These are phyloP conservation scores for Volvox reticuliferus DNA, from an alignment of 139 green algal genomes.

Conservation along the genomic window DNA sequence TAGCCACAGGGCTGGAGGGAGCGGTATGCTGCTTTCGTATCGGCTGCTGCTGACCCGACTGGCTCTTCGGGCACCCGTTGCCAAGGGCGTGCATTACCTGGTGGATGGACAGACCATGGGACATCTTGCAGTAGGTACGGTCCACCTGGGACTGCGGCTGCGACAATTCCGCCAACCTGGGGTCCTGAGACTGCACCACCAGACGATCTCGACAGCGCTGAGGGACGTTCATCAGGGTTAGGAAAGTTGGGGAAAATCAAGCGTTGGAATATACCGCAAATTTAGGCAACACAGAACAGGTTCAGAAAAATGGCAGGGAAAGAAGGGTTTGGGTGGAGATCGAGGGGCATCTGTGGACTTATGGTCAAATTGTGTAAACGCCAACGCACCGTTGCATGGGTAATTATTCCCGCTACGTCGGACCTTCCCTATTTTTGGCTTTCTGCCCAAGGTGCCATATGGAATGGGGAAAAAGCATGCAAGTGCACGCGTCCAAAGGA, in stretches of 20 bases:
- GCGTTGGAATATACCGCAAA: too few relatives aligned
- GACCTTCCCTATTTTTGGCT: too few relatives aligned
- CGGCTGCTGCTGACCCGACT: not conserved
- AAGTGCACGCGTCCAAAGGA: too few relatives aligned
- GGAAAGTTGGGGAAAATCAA: too few relatives aligned
- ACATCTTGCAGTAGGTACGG: slow-evolving; percentile 15
- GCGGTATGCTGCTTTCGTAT: not conserved
- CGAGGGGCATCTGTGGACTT: too few relatives aligned
- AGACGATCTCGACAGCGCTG: slow-evolving; percentile 15
- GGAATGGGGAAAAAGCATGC: too few relatives aligned
- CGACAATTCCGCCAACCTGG: not conserved
- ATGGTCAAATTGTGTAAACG: too few relatives aligned
- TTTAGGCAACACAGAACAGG: too few relatives aligned
- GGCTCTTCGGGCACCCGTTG: not conserved
- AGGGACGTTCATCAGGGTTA: not conserved
- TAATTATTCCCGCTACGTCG: too few relatives aligned
- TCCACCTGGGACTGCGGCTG: not conserved
- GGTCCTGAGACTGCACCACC: slow-evolving; percentile 22
- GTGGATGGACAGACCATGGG: slow-evolving; percentile 5
- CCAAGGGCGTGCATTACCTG: not conserved
- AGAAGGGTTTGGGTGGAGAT: not conserved
- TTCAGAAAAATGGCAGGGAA: not conserved
- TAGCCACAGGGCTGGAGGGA: not conserved
- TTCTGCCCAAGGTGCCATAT: too few relatives aligned
- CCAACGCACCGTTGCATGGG: too few relatives aligned